Evolutionary conservation across 2,329 filamentous ascomycete genomes (phyloP).

Genomic region (Beauveria sp.): DNA sequence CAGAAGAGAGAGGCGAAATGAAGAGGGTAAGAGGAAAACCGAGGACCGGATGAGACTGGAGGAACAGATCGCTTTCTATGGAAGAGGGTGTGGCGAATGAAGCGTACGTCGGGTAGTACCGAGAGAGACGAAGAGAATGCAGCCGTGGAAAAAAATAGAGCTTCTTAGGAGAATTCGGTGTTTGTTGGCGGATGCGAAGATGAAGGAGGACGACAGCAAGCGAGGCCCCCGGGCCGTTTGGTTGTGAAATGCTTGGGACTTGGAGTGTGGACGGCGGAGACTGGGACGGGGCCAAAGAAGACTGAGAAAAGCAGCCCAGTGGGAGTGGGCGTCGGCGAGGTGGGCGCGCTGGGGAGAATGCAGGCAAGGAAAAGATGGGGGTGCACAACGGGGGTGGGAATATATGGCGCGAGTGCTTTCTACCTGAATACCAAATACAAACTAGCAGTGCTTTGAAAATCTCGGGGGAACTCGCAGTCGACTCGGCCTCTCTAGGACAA

Average conservation of each 20-base stretch:
- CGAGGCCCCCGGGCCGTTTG: not conserved
- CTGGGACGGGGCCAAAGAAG: too few relatives aligned
- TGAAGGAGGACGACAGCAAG: not conserved
- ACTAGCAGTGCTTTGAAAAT: too few relatives aligned
- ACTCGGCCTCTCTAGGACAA: too few relatives aligned
- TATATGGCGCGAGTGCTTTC: too few relatives aligned
- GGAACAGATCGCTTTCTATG: conserved; percentile 3
- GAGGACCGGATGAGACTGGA: not conserved
- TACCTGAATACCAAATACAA: too few relatives aligned
- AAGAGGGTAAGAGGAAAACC: not conserved
- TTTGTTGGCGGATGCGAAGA: conserved; percentile 3
- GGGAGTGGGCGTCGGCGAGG: not conserved
- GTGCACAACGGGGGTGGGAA: too few relatives aligned
- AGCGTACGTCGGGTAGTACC: not conserved
- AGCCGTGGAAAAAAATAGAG: not conserved
- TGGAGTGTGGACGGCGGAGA: conserved; percentile 7
- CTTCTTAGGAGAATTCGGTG: not conserved
- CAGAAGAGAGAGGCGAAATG: not conserved
- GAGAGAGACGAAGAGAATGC: not conserved
- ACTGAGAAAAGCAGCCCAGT: too few relatives aligned
- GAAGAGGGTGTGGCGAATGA: not conserved
- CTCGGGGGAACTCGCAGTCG: too few relatives aligned
- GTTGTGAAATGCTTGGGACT: conserved; percentile 10
- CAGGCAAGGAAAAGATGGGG: too few relatives aligned
- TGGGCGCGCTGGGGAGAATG: not conserved